Evolutionary conservation across 805 yeast species (phyloP), one percentile per base, ranked within the genome.

Genomic region (Saturnispora gosingensis): DNA sequence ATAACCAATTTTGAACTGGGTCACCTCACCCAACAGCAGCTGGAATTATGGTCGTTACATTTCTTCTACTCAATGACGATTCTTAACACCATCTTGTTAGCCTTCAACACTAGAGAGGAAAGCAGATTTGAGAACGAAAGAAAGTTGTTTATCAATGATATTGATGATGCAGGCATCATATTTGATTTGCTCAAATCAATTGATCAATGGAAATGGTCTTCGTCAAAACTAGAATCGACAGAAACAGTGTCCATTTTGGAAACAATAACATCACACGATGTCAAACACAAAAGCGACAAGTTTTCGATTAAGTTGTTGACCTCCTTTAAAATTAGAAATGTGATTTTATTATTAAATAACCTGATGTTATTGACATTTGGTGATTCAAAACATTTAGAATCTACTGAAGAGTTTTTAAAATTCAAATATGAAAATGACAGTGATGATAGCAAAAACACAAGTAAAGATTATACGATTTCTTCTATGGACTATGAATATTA

Each of bases 401-500:
- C 66, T 16, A 72, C 81, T 7, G 81, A 83, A 58, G 61, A 66
- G 3, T 78, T 71, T 56, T 65, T 83, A 22, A 64, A 70, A 30
- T 59, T 67, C 30, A 70, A 69, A 43, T 77, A 74, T 36, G 48
- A 53, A 22, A 15, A 24, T 13, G 35, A 28, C 9, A 35, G 45
- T 13, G 43, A 38, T 24, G 30, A 57, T 28, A 60, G 24, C 24
- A 2, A 5, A 18, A 38, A 4, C 24, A 4, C 15, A 18, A 16
- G 16, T 38, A 20, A 38, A 18, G 42, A 0, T 5, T 49, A 51
- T 36, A 13, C 49, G 4, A 82, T 90, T 9, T 82, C 96, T 0
- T 96, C 96, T 0, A 66, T 87, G n/a, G 96, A 90, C 57, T 91
- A 87, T 62, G 82, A 81, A 60, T 80, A 85, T 6, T 89, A 86